phyloP scores from a whole-genome alignment of 345 rosid genomes.

The Hevea brasiliensis region DNA sequence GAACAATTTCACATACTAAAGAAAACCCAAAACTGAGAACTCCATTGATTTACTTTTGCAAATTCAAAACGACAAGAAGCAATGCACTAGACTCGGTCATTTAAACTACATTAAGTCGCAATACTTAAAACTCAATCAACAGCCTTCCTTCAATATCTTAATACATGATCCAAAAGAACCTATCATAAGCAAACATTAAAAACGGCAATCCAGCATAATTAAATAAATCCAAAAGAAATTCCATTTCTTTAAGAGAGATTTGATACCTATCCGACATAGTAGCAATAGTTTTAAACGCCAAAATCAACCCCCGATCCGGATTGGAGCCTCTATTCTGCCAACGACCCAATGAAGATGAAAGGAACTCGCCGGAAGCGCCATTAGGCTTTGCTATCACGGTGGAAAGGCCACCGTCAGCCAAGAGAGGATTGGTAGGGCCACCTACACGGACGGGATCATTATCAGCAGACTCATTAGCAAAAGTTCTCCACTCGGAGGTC shows the following conservation, averaged over 20 bases:
- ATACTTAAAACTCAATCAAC: neutral
- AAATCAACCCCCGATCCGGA: slow-evolving; percentile 87
- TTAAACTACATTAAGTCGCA: too few species aligned
- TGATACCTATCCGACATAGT: slow-evolving; percentile 92
- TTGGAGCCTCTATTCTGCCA: slow-evolving; percentile 99
- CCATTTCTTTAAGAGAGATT: neutral
- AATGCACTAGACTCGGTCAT: neutral
- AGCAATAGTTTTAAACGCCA: slow-evolving; percentile 91
- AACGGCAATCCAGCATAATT: neutral
- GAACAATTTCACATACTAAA: too few species aligned
- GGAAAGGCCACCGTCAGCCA: slow-evolving; percentile 88
- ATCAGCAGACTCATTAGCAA: slow-evolving; percentile 92
- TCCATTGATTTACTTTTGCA: too few species aligned
- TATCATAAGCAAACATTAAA: neutral
- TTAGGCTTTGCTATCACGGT: slow-evolving; percentile 95
- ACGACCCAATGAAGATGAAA: slow-evolving; percentile 84
- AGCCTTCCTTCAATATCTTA: neutral
- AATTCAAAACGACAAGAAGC: neutral
- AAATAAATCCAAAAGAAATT: neutral
- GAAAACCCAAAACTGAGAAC: neutral
- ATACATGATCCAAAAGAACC: neutral
- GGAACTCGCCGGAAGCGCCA: slow-evolving; percentile 89
- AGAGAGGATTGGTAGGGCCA: slow-evolving; percentile 87
- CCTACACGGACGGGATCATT: slow-evolving; percentile 98
- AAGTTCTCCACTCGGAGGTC: slow-evolving; percentile 97